Evolutionary conservation across 371 early-diverging fungal genomes (phyloP), one percentile per base, ranked within the genome.

Genomic region (Mortierella sp.): DNA sequence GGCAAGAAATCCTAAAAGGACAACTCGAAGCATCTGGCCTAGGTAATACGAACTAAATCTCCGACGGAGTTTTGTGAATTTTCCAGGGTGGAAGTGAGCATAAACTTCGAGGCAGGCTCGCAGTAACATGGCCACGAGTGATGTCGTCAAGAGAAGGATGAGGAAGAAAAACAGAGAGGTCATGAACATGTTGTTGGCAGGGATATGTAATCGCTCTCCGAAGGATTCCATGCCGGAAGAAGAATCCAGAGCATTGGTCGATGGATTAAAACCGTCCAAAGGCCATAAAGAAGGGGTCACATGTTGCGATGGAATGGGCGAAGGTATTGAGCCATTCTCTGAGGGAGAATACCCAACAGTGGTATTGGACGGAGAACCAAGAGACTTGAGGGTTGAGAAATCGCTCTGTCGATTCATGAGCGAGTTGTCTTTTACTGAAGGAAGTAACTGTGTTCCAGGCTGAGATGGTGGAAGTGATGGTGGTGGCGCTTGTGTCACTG

Each of bases 151-250:
- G 28, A 75, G 54, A 7, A 75, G 53, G 34, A 68, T 53, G 21
- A 68, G 21, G 26, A 75, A 60, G 19, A 64, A 50, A 21, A 75
- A 60, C 1, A 75, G 42, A 0, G 76, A 64, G 31, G 76, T 75
- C 76, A 75, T 75, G 30, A 75, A 75, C 76, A 75, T 48, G 46
- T 75, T 75, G 26, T 64, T 44, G 42, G 76, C 52, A 0, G 76
- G 76, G 48, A 75, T 69, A 39, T 64, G 17, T 39, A 68, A 64
- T 0, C 69, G 64, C 14, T 75, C 50, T 11, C 76, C 76, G 23
- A 69, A 69, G 7, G 76, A 58, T 7, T 44, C 28, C 0, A 73
- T 42, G 23, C 72, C 72, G 4, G 37, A 34, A 34, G 37, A 14
- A 34, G 37, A 14, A 34, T 14, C 37, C 11, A 34, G 37, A 34